Base-by-base conservation (phyloP, 495 filamentous ascomycete species). In the Aspergillus leporis region DNA sequence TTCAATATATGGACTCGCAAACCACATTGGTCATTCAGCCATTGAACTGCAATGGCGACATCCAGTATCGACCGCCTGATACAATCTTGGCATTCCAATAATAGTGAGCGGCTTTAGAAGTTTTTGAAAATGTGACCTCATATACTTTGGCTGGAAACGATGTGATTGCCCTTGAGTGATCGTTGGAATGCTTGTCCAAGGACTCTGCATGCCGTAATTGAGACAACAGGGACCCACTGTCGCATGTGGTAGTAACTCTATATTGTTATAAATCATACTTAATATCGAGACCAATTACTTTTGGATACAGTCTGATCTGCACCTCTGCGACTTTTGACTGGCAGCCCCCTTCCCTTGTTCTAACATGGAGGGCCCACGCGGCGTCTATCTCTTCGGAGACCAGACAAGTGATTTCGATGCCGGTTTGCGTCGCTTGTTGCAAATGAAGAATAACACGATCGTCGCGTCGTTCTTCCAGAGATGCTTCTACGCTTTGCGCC, bases 401-500 rank as follows among this genome's bases (percentile, higher is more conserved):
- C 89, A 92, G 78, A 91, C 89, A 28, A 79, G 86, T 62, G 86
- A 90, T 66, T 86, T 87, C 53, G 85, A 87, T 61, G 77, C 79
- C 48, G 85, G 89, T 52, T 76, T 93, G 51, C 79, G 81, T 78
- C 77, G 79, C 77, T 61, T 89, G 71, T 63, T 87, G 66, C 79
- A 85, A 58, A 78, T 80, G 51, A 87, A 86, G 64, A 84, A 85
- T 59, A 86, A 90, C 66, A 75, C 85, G 22, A 72, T 90, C 14
- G 70, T 90, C 19, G 79, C 74, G 46, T 83, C 83, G 28, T 91
- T 92, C 66, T 76, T 92, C 52, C 82, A 87, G 54, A 82, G 80
- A 62, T 79, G 75, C 34, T 80, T 78, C 59, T 77, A 86, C 70
- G 85, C 82, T 43, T 70, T 94, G 56, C 82, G 83, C 34, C 77